A percentile compares a stretch with the other conserved stretches of the same genome.
These are phyloP conservation scores for Ettlia oleoabundans DNA, from an alignment of 139 green algal species.

Conservation along the genomic window DNA sequence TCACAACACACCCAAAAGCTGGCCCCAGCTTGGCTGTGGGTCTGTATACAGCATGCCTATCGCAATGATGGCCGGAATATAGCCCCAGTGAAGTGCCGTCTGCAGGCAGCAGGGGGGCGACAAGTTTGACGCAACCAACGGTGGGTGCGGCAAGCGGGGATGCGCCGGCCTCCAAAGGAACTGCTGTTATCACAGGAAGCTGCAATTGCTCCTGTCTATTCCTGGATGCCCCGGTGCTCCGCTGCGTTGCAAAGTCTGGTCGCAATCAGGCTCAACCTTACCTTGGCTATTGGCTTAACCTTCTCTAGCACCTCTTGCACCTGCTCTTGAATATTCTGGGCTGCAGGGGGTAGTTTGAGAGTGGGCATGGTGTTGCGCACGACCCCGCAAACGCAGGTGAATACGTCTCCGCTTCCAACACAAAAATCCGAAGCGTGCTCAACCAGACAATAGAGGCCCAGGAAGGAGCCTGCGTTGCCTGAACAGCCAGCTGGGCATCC, in stretches of 20 bases:
- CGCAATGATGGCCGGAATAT: conserved; percentile 73
- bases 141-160: not conserved
- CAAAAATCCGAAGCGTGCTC: too few relatives aligned
- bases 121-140: not conserved
- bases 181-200: too few relatives aligned
- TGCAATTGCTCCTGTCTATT: too few relatives aligned
- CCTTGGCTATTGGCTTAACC: not conserved
- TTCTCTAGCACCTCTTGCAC: not conserved
- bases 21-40: conserved; percentile 56
- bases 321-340: not conserved
- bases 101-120: not conserved
- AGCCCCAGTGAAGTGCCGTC: conserved; percentile 37
- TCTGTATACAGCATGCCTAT: conserved; percentile 68
- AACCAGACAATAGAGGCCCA: too few relatives aligned
- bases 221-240: too few relatives aligned
- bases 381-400: not conserved
- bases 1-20: conserved; percentile 70
- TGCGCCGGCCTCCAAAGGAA: too few relatives aligned
- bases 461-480: too few relatives aligned
- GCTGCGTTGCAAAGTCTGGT: too few relatives aligned
- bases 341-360: not conserved
- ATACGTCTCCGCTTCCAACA: too few relatives aligned
- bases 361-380: not conserved
- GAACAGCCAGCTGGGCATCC: too few relatives aligned
- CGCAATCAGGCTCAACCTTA: too few relatives aligned